Conservation (phyloP, 768 basidiomycete genomes). For the Suillus cothurnatus region DNA sequence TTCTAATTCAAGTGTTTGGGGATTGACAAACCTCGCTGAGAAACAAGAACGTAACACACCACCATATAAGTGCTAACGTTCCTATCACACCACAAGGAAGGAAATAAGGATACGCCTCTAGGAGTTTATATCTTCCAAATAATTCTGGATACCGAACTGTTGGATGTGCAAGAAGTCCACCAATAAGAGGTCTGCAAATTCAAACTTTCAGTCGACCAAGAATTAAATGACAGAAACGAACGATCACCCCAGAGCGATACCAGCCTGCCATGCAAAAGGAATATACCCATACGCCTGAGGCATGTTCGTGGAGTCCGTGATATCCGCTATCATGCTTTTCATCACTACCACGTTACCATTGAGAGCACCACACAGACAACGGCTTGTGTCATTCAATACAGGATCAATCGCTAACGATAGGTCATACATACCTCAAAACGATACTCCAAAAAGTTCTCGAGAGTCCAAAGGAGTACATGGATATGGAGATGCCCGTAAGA, state of each 20-base stretch:
- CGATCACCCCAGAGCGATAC: constrained; percentile 41
- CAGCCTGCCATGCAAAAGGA: constrained; percentile 49
- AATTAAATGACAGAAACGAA: constrained; percentile 27
- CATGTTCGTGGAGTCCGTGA: constrained; percentile 27
- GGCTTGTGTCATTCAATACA: constrained; percentile 24
- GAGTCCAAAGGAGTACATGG: constrained; percentile 44
- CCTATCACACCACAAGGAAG: constrained; percentile 63
- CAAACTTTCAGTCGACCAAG: background rate
- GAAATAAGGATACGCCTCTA: constrained; percentile 67
- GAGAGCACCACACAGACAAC: constrained; percentile 42
- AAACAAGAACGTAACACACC: constrained; percentile 47
- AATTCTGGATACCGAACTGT: constrained; percentile 58
- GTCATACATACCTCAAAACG: constrained; percentile 32
- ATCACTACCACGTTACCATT: constrained; percentile 52
- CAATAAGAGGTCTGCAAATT: constrained; percentile 55
- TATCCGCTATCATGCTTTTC: constrained; percentile 44
- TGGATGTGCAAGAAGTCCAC: constrained; percentile 64
- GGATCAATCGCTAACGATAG: background rate
- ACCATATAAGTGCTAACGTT: constrained; percentile 52
- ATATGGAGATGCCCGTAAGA: constrained; percentile 40
- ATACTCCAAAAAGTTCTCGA: constrained; percentile 43
- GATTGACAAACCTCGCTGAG: constrained; percentile 48
- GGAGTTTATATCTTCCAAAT: constrained; percentile 59
- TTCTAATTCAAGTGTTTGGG: background rate
- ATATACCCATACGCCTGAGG: constrained; percentile 53